Base-by-base conservation (phyloP, 2,329 filamentous ascomycete species). In the Venturia aucupariae region DNA sequence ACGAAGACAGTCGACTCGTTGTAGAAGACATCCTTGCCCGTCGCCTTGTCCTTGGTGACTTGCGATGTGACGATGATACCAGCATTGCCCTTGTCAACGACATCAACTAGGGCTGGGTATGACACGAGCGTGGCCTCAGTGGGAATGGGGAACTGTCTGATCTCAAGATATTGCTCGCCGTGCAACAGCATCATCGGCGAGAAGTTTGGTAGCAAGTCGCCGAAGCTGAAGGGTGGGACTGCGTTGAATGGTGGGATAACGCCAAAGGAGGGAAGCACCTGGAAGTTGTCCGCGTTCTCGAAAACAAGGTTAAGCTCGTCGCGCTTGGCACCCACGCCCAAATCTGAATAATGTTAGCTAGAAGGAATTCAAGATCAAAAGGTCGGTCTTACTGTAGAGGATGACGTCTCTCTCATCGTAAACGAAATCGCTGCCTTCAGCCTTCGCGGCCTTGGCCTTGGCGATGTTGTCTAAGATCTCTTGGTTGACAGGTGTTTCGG, bases 171-270 rank as follows among this genome's bases (percentile, higher is more conserved):
- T 78, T 99, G 94, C 82, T 99, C 94, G 74, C 94, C 94, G 80
- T 99, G 94, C 30, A 99, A 88, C 61, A 99, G 86, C 92, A 97
- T 97, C 91, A 96, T 97, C 67, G 92, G 93, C 44, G 86, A 91
- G 82, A 97, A 99, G 82, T 97, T 96, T 75, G 92, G 92, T 35
- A 97, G 89, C 67, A 99, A 84, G 65, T 92, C 86, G 72, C 86
- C 85, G 71, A 94, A 83, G 76, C 82, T 86, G 81, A 89, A 97
- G 35, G 93, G 90, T 67, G 86, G 80, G 69, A 89, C 83, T 66
- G 91, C 88, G 78, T 89, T 89, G 80, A 97, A 97, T 71, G 87
- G 89, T n/a, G 94, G 94, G 71, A 99, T 88, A 67, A 97, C 94
- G 75, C 92, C 94, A 72, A 90, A 99, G n/a, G 92, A 95, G 63